phyloP scores from a whole-genome alignment of 2,329 filamentous ascomycete genomes.

The Helotiales sp. region DNA sequence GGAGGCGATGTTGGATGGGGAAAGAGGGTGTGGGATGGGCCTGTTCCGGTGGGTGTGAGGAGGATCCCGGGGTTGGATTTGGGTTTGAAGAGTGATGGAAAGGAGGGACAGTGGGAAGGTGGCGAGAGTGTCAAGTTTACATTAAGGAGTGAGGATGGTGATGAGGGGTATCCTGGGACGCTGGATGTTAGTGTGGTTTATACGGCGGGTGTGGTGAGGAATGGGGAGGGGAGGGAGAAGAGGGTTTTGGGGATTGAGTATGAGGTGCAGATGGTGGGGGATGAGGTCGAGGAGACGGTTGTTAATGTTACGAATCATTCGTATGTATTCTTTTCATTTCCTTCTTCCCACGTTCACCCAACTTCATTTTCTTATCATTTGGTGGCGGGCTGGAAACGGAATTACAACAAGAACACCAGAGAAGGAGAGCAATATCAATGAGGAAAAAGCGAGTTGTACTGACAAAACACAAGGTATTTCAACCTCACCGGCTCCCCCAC shows the following conservation, averaged over 20 bases:
- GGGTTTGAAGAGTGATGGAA: too few species aligned
- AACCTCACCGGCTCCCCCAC: conserved; percentile 62
- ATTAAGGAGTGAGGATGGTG: conserved; percentile 75
- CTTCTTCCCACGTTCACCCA: neutral
- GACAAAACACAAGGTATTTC: conserved; percentile 58
- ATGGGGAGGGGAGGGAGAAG: conserved; percentile 63
- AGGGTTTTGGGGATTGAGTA: conserved; percentile 85
- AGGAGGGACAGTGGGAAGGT: too few species aligned
- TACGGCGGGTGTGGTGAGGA: conserved; percentile 70
- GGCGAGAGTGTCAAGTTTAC: conserved; percentile 71
- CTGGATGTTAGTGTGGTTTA: conserved; percentile 81
- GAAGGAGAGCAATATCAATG: neutral
- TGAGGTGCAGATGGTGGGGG: conserved; percentile 77
- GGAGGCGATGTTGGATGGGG: conserved; percentile 80
- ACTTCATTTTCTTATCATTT: too few species aligned
- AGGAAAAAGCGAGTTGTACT: too few species aligned
- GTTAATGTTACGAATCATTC: conserved; percentile 97
- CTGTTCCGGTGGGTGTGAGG: conserved; percentile 60
- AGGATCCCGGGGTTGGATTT: conserved; percentile 55
- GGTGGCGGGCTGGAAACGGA: too few species aligned
- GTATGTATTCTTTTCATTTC: conserved; percentile 50
- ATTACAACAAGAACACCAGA: too few species aligned
- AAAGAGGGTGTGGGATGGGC: conserved; percentile 77
- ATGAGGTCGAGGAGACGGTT: conserved; percentile 81
- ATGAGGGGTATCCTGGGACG: conserved; percentile 88